Conservation (phyloP, 148 eudicot species). For the Fagopyrum homotropicum region DNA sequence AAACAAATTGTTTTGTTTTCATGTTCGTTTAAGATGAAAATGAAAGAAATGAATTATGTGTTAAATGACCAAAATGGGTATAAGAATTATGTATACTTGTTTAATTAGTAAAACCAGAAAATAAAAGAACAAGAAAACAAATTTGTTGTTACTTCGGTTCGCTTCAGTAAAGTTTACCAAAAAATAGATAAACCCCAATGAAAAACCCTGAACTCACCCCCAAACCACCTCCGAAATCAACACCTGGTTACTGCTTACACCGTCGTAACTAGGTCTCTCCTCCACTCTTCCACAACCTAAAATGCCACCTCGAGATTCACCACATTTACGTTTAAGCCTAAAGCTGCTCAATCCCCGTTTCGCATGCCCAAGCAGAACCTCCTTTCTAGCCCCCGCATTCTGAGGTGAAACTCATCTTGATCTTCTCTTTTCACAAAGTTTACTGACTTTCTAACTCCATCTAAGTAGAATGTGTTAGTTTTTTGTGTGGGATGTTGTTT, state of each 20-base stretch:
- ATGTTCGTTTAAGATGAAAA: no score
- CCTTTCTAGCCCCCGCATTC: conserved; percentile 47
- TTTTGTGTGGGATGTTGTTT: neutral
- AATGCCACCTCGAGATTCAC: conserved; percentile 25
- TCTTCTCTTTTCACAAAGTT: neutral
- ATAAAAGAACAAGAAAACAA: no score
- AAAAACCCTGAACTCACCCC: neutral
- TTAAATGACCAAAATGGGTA: no score
- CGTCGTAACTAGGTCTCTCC: conserved; percentile 44
- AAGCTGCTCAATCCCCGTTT: conserved; percentile 42
- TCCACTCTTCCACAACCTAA: conserved; percentile 37
- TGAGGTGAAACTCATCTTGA: conserved; percentile 34
- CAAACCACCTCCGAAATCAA: neutral
- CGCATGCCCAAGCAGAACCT: conserved; percentile 46
- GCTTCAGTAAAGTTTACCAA: no score
- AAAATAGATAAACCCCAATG: no score
- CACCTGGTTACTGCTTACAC: conserved; percentile 25
- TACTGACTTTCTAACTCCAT: neutral
- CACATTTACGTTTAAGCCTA: conserved; percentile 28
- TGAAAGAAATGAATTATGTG: no score
- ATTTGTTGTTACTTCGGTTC: no score
- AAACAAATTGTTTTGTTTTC: no score
- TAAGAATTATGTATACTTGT: no score
- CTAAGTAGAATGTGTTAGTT: no score
- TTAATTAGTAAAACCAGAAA: no score